Percentiles rank a stretch among this genome's conserved stretches.
phyloP scores from a whole-genome alignment of 2,329 filamentous ascomycete species.

The Fonsecaea monophora region DNA sequence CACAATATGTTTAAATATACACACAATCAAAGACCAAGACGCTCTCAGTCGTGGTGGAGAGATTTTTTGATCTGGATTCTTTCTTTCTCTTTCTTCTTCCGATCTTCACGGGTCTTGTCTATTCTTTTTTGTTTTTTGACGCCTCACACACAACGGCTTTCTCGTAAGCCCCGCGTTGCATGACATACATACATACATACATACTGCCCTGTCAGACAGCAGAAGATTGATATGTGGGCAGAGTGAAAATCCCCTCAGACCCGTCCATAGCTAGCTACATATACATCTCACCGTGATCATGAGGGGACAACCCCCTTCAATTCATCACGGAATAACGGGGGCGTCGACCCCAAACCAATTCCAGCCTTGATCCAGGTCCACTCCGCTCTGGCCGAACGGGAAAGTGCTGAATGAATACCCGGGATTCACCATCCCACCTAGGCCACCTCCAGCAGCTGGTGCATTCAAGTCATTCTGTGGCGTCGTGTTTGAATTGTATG shows the following conservation, averaged over 20 bases:
- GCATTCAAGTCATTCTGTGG: constrained; percentile 25
- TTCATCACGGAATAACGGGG: constrained; percentile 24
- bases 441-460: constrained; percentile 8
- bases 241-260: background rate
- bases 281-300: background rate
- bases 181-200: too few species aligned
- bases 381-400: constrained; percentile 35
- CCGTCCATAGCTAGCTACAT: background rate
- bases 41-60: too few species aligned
- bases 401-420: constrained; percentile 31
- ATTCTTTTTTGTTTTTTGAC: too few species aligned
- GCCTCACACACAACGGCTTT: too few species aligned
- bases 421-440: constrained; percentile 12
- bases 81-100: background rate
- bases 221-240: too few species aligned
- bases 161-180: too few species aligned
- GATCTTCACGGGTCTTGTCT: background rate
- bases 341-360: constrained; percentile 47
- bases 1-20: too few species aligned
- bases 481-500: constrained; percentile 19
- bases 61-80: background rate
- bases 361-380: constrained; percentile 51
- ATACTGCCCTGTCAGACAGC: too few species aligned
- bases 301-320: background rate
- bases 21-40: too few species aligned